Evolutionary conservation across 202 grass and related monocot genomes (phyloP), one percentile per base, ranked within the genome.

Genomic region (Zizania palustris): DNA sequence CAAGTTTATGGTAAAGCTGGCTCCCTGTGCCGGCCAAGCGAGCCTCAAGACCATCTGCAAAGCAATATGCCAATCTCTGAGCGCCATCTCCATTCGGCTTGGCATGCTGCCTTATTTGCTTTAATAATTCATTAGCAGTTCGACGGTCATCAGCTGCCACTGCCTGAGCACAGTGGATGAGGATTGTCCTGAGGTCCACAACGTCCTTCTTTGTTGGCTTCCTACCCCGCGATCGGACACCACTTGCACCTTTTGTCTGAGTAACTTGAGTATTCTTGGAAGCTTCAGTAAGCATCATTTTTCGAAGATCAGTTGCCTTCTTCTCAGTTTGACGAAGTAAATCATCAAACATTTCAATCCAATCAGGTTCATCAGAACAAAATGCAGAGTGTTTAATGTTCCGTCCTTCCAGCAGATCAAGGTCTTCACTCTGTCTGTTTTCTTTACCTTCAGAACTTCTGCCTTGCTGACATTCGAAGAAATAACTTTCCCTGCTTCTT

Each of bases 91-190:
- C 51, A 55, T 55, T 55, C 20, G 16, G 51, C 51, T 55, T 55
- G 51, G 51, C 51, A 20, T 55, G 51, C 51, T 55, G 51, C n/a
- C 51, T 55, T 55, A 55, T 20, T 9, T 55, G n/a, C 51, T 55
- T 55, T 55, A 55, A 20, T n/a, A 55, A 55, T n/a, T 55, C 51
- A 55, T 5, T 55, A 55, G 51, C 51, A 55, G 51, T 55, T 18
- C n/a, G 51, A n/a, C 51, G 51, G n/a, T 55, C 51, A 55, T 55
- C 51, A 55, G 51, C 51, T 19, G 51, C 51, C 6, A 55, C 51
- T 55, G 51, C n/a, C 51, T 55, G 51, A 55, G 51, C 51, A 55
- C 51, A 55, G n/a, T 55, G 51, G 51, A 55, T 55, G 51, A 55
- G 51, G 18, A 55, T 3, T 4, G 51, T 55, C 51, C 51, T 55